Conservation (phyloP, 176 grass and related monocot species). For the Triticum timopheevii region DNA sequence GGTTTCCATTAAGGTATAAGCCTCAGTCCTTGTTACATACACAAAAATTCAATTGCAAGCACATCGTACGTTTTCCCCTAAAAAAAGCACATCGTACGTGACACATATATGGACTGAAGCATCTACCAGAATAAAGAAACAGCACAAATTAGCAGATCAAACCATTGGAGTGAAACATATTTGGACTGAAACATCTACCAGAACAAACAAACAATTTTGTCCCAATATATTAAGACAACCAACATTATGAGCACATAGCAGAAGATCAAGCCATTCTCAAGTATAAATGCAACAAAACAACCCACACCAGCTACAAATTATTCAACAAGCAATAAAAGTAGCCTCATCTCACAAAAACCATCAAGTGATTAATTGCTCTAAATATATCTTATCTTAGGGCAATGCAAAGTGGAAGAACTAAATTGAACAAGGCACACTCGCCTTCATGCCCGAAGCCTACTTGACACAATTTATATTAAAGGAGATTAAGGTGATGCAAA, state of each 20-base stretch:
- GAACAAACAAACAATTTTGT: not conserved
- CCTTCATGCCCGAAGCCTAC: not conserved
- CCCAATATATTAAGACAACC: not conserved
- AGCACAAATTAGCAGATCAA: not conserved
- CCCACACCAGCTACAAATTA: not conserved
- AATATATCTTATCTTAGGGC: not conserved
- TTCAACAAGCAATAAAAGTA: not conserved
- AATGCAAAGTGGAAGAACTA: too few species aligned
- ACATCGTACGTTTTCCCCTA: not conserved
- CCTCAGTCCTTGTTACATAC: not conserved
- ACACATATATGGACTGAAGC: not conserved
- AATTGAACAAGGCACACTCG: not conserved
- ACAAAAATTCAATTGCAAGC: not conserved
- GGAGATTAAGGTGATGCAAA: not conserved
- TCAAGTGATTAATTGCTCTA: not conserved
- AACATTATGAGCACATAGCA: not conserved
- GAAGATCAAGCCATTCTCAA: not conserved
- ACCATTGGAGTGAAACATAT: not conserved
- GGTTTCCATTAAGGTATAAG: not conserved
- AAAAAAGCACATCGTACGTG: constrained; percentile 1
- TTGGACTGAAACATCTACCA: constrained; percentile 2
- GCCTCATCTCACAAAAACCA: not conserved
- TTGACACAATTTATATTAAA: not conserved
- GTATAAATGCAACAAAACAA: not conserved
- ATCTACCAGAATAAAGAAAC: not conserved